Evolutionary conservation across 768 basidiomycete species (phyloP), one percentile per base, ranked within the genome.

Genomic region (Serendipita sp.): DNA sequence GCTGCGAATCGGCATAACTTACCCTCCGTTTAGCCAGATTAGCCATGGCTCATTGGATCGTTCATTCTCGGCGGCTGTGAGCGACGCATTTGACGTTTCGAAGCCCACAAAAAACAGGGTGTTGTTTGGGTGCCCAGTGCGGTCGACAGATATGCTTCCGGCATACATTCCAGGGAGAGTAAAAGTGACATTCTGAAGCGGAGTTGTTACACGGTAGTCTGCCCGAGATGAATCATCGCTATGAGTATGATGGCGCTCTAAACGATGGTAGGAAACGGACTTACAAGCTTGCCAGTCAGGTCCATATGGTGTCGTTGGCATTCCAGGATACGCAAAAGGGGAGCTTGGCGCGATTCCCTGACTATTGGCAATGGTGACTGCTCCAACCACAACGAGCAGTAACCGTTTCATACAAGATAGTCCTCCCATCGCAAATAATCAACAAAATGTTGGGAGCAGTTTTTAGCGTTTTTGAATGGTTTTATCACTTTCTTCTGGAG

Each of bases 11-110:
- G 42, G 20, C 42, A 11, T 20, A 28, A 58, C 80, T 53, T 66
- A 83, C 82, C 84, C 85, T 72, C 85, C 86, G 64, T 86, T 85
- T 26, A 87, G 70, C 84, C 84, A 88, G 43, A 88, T 82, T 2
- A 79, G 79, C 86, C 86, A 86, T 1, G 86, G 85, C 20, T 82
- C 74, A 14, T 71, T 64, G 50, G 69, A 74, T 17, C 67, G 69
- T n/a, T 69, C 65, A 48, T 66, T 65, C 1, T 71, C 68, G 28
- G 48, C 3, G 62, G 68, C 71, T 9, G 81, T 85, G 58, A 87
- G 72, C 2, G 85, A 85, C 3, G 81, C 82, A 17, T 73, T 67
- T 0, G 72, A 70, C 33, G 79, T 80, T 67, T 86, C 84, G 64
- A 82, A 81, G 16, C 77, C 83, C 73, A 79, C 76, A 69, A 85